Base-by-base conservation (phyloP, 2,329 filamentous ascomycete species). In the Alternaria consortialis region DNA sequence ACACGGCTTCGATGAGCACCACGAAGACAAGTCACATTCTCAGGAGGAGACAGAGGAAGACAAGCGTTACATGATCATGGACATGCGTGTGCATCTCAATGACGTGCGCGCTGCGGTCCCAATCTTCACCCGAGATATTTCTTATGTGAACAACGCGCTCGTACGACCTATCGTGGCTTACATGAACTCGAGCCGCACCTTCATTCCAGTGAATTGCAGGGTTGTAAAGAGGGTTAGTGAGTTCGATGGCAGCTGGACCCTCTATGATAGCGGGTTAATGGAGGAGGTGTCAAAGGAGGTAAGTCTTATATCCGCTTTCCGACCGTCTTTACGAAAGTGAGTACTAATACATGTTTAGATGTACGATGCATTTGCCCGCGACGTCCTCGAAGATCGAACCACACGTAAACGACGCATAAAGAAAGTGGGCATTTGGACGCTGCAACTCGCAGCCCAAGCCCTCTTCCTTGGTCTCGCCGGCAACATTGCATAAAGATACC, bases 141-240 rank as follows among this genome's bases (percentile, higher is more conserved):
- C 93, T 1, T 99, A 98, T 77, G 91, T 97, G 72, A 98, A 97
- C 80, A 96, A 97, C 77, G 93, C 95, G 2, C 88, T 98, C 5
- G 92, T 98, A 36, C 89, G 95, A 5, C 95, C 95, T 15, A 99
- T 99, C 63, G 94, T 99, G 40, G 95, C 95, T 7, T 99, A 98
- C 78, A 98, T 99, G 80, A 99, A 99, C 80, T 92, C 93, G 42
- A 92, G 93, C 77, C 90, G 90, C 74, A 97, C 94, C 0, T 98
- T 97, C 74, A 98, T 99, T 43, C 95, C 95, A 27, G 93, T 99
- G 71, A 91, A 90, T 70, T 98, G 95, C 80, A 91, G 94, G 62
- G 92, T 99, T 50, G 93, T 98, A 66, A 99, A 99, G 82, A 88
- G 89, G 7, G 86, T 89, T 17, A 86, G 86, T 60, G 95, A 99